Percentiles rank a stretch among this genome's conserved stretches.
Conservation (phyloP, 2,329 filamentous ascomycete species). For the Talaromyces pinophilus region DNA sequence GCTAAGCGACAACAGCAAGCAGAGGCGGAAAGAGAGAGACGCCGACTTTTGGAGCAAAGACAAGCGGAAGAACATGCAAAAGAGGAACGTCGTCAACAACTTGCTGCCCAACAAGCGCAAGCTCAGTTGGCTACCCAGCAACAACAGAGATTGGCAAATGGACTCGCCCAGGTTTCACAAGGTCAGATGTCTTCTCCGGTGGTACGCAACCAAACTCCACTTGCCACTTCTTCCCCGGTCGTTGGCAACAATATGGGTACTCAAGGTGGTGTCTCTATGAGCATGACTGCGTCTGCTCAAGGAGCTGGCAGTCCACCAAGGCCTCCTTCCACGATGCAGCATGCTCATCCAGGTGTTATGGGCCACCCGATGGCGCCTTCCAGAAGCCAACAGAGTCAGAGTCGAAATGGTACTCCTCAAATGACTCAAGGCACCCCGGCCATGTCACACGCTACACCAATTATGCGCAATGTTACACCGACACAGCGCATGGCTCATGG, state of each 20-base stretch:
- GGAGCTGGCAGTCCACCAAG: slow-evolving; percentile 50
- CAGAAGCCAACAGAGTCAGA: slow-evolving; percentile 49
- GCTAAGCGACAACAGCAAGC: slow-evolving; percentile 50
- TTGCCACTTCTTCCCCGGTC: slow-evolving; percentile 48
- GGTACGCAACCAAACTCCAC: slow-evolving; percentile 51
- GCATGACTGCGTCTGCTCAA: slow-evolving; percentile 47
- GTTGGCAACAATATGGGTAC: slow-evolving; percentile 42
- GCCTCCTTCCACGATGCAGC: slow-evolving; percentile 50
- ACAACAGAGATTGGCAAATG: slow-evolving; percentile 54
- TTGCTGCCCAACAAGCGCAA: slow-evolving; percentile 51
- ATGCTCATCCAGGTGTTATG: slow-evolving; percentile 49
- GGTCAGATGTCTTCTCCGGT: slow-evolving; percentile 50
- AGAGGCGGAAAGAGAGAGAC: slow-evolving; percentile 52
- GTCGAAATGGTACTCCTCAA: slow-evolving; percentile 51
- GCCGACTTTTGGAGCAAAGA: slow-evolving; percentile 46
- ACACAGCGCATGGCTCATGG: slow-evolving; percentile 50
- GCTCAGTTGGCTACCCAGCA: slow-evolving; percentile 45
- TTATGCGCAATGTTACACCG: slow-evolving; percentile 51
- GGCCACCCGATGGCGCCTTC: slow-evolving; percentile 48
- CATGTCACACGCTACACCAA: slow-evolving; percentile 50
- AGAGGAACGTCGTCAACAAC: slow-evolving; percentile 43
- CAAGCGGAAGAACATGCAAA: slow-evolving; percentile 48
- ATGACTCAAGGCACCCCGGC: slow-evolving; percentile 50
- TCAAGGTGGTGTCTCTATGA: slow-evolving; percentile 48
- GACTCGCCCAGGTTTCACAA: slow-evolving; percentile 37